Conservation (phyloP, 2,329 filamentous ascomycete species). For the Trichoderma koningiopsis region DNA sequence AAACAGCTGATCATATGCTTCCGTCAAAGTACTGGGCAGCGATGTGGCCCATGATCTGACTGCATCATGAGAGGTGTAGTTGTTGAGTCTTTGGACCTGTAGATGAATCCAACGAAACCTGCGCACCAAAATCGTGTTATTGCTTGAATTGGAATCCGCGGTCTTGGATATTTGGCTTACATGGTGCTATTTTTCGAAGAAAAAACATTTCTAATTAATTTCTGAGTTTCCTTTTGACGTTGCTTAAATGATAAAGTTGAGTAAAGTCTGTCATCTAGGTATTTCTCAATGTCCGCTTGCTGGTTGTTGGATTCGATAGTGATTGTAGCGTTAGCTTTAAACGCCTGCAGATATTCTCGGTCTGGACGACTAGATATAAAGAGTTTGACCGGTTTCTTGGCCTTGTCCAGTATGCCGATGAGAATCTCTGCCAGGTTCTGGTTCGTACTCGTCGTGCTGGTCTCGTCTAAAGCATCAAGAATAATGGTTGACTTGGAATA, state of each 20-base stretch:
- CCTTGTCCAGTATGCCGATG: conserved; percentile 15
- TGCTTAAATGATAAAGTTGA: neutral
- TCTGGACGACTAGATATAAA: conserved; percentile 29
- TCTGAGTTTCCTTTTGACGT: neutral
- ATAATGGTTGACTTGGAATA: conserved; percentile 26
- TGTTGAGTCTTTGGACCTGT: conserved; percentile 25
- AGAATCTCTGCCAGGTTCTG: conserved; percentile 26
- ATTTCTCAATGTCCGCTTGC: conserved; percentile 29
- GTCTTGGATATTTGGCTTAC: neutral
- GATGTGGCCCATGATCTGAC: conserved; percentile 25
- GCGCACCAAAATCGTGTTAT: neutral
- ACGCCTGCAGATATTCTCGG: conserved; percentile 23
- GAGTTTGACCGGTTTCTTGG: conserved; percentile 27
- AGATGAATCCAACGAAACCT: conserved; percentile 32
- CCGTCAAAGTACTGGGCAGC: conserved; percentile 25
- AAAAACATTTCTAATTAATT: neutral
- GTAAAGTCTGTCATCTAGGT: conserved; percentile 20
- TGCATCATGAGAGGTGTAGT: conserved; percentile 21
- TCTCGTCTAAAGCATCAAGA: conserved; percentile 30
- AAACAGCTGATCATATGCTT: conserved; percentile 28
- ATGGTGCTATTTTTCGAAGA: neutral
- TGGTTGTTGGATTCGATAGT: conserved; percentile 25
- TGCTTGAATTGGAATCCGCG: neutral
- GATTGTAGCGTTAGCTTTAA: conserved; percentile 22
- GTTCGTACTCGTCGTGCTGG: conserved; percentile 19